Base-by-base conservation (phyloP, 495 filamentous ascomycete species). In the Annulohypoxylon stygium region DNA sequence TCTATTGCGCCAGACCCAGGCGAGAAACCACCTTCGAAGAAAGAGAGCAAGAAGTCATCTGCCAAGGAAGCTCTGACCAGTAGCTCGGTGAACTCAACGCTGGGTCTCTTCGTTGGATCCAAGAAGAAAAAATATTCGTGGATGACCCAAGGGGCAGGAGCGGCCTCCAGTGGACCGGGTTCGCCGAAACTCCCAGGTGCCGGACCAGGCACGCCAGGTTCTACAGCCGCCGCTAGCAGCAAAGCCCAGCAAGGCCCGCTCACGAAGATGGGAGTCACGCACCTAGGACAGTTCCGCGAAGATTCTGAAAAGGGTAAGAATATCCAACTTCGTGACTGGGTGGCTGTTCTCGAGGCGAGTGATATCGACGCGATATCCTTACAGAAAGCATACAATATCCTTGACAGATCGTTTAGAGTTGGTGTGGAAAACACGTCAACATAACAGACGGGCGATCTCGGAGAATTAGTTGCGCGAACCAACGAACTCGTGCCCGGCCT, bases 281-380 rank as follows among this genome's bases (percentile, higher is more conserved):
- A 88, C 36, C 79, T 90, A 53, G 92, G 92, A 5, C 83, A 83
- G 14, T 90, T 87, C 84, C 83, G 88, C 23, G 91, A 94, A 73
- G 88, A 89, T 74, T 83, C 82, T 0, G 84, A 88, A 26, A 85
- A 86, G 66, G 91, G 90, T 2, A 84, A 82, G 62, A 88, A 86
- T 14, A 87, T 94, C n/a, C 90, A 93, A 79, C 80, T 92, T 55
- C 81, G 92, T 23, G 92, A 94, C 79, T 89, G 88, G 87, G 76
- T 93, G 7, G 79, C 81, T 7, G 90, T 86, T 10, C 82, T 93
- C 33, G 91, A 93, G 74, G 80, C 83, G 37, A 89, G 90, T 70
- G 87, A 88, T 4, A 82, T 81, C 71, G 88, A 90, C 55, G 76
- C 76, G 45, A 85, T 79, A 75, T 85, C 86, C 1, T 61, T 91